These are phyloP conservation scores for Clitocybe nebularis DNA, from an alignment of 1,284 basidiomycete genomes.

Conservation along the genomic window DNA sequence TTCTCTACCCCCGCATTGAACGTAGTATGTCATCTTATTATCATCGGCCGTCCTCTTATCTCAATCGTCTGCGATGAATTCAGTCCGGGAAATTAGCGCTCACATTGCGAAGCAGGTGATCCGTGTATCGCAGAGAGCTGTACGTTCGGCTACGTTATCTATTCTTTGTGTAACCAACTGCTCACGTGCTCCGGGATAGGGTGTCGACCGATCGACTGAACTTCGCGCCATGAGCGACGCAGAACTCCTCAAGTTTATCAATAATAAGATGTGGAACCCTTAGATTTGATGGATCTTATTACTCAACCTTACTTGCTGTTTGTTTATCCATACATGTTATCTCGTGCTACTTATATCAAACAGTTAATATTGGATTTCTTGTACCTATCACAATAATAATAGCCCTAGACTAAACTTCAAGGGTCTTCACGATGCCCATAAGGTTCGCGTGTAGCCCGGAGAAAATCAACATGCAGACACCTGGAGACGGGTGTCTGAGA, in stretches of 20 bases:
- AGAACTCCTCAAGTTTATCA: slow-evolving; percentile 51
- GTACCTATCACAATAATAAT: too few relatives aligned
- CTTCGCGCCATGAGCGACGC: slow-evolving; percentile 56
- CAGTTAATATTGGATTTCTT: too few relatives aligned
- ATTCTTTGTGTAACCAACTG: too few relatives aligned
- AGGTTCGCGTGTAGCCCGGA: too few relatives aligned
- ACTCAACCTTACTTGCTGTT: slow-evolving; percentile 3
- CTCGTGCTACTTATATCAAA: too few relatives aligned
- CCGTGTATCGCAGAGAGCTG: slow-evolving; percentile 72
- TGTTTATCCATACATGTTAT: background rate
- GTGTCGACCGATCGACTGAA: slow-evolving; percentile 53
- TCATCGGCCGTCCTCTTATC: background rate
- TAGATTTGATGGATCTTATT: slow-evolving; percentile 18
- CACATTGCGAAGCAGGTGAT: slow-evolving; percentile 74
- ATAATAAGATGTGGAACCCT: slow-evolving; percentile 71
- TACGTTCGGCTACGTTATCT: slow-evolving; percentile 32
- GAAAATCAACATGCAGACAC: too few relatives aligned
- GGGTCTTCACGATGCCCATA: too few relatives aligned
- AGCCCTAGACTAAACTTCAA: too few relatives aligned
- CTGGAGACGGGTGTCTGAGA: too few relatives aligned
- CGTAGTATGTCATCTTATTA: slow-evolving; percentile 47
- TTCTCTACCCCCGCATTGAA: slow-evolving; percentile 75
- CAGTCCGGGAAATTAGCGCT: slow-evolving; percentile 77
- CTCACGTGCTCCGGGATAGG: too few relatives aligned
- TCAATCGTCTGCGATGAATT: slow-evolving; percentile 1